phyloP scores from a whole-genome alignment of 1,284 basidiomycete species.

The Marasmius tenuissimus region DNA sequence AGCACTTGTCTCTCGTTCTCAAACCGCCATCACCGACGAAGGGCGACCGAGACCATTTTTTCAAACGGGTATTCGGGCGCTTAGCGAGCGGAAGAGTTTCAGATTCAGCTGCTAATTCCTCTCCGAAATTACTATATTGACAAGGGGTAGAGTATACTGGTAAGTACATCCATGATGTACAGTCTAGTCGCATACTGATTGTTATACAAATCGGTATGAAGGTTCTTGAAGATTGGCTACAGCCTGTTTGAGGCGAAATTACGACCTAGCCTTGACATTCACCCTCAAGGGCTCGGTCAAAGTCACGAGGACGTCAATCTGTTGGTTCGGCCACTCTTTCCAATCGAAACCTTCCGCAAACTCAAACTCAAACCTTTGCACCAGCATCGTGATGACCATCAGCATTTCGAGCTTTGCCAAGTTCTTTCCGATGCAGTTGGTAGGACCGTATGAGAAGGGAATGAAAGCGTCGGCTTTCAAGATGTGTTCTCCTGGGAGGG shows the following conservation, averaged over 20 bases:
- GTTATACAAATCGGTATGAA: too few relatives aligned
- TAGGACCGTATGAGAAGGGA: slow-evolving; percentile 30
- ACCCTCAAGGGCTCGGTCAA: not conserved
- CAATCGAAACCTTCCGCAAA: slow-evolving; percentile 19
- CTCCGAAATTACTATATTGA: too few relatives aligned
- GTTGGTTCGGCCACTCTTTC: slow-evolving; percentile 9
- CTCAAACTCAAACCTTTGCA: slow-evolving; percentile 21
- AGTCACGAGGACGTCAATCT: not conserved
- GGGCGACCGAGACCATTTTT: too few relatives aligned
- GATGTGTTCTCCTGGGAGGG: not conserved
- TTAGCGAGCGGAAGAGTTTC: too few relatives aligned
- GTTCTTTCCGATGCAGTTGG: slow-evolving; percentile 28
- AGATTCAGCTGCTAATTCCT: too few relatives aligned
- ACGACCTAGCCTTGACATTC: not conserved
- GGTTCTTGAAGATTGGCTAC: too few relatives aligned
- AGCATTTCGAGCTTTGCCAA: slow-evolving; percentile 28
- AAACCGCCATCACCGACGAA: too few relatives aligned
- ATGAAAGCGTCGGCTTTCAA: slow-evolving; percentile 21
- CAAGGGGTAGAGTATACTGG: too few relatives aligned
- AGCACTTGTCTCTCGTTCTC: too few relatives aligned
- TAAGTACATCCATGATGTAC: too few relatives aligned
- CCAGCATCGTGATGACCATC: slow-evolving; percentile 20
- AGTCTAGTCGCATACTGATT: too few relatives aligned
- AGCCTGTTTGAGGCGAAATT: not conserved
- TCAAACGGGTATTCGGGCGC: too few relatives aligned